Evolutionary conservation across 257 asterid genomes (phyloP).

Genomic region (Scutellaria barbata): DNA sequence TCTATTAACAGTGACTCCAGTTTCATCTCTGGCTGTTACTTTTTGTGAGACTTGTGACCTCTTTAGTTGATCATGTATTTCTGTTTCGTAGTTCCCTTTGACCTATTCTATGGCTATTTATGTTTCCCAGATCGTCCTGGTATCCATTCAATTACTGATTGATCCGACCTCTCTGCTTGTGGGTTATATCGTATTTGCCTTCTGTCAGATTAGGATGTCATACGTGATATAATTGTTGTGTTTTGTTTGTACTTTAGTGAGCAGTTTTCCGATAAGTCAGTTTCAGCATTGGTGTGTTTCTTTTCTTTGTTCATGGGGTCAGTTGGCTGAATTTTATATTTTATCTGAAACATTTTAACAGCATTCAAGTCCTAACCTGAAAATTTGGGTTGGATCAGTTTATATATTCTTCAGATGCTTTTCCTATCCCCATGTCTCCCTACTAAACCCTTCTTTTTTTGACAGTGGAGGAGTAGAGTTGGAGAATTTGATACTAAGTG

Average conservation of each 20-base stretch:
- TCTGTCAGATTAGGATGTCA: conserved; percentile 9
- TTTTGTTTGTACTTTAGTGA: neutral
- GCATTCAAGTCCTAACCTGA: neutral
- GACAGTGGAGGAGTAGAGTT: conserved; percentile 74
- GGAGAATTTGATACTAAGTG: conserved; percentile 70
- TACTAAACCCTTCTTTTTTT: conserved; percentile 25
- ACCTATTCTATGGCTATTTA: neutral
- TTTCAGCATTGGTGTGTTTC: neutral
- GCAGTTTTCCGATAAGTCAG: conserved; percentile 1
- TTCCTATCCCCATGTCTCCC: conserved; percentile 21
- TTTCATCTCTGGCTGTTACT: neutral
- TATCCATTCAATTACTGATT: neutral
- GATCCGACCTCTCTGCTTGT: neutral
- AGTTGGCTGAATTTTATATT: conserved; percentile 2
- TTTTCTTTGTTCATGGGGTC: neutral
- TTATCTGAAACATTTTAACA: neutral
- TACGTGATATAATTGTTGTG: neutral
- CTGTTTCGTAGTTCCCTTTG: conserved; percentile 1
- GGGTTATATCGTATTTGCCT: conserved; percentile 1
- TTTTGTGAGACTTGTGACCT: neutral
- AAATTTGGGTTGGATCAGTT: conserved; percentile 21
- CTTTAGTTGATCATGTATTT: conserved; percentile 7
- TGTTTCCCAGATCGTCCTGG: neutral
- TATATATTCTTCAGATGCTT: conserved; percentile 25
- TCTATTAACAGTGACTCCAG: neutral